Evolutionary conservation across 129 eudicot species (phyloP).

Genomic region (Ambrosia trifida): DNA sequence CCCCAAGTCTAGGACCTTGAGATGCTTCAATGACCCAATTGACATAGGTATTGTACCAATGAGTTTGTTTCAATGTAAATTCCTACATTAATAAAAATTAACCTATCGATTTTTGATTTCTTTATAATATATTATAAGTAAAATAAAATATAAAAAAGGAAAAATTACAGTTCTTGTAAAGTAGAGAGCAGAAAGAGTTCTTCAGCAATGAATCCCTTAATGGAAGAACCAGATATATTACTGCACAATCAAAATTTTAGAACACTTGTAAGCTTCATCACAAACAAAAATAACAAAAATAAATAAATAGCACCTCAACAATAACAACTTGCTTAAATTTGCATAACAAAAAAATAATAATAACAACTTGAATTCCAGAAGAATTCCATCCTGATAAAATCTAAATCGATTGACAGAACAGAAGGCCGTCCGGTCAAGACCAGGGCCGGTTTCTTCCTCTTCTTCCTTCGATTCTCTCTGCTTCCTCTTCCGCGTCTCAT

Average conservation of each 20-base stretch:
- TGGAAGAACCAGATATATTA: slow-evolving; percentile 73
- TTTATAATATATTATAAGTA: not conserved
- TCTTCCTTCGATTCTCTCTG: too few relatives aligned
- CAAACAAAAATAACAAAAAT: too few relatives aligned
- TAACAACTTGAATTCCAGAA: too few relatives aligned
- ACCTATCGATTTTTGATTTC: not conserved
- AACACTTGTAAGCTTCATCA: slow-evolving; percentile 24
- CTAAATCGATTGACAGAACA: too few relatives aligned
- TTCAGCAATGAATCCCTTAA: slow-evolving; percentile 80
- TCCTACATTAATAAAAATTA: slow-evolving; percentile 38
- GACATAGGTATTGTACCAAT: slow-evolving; percentile 83
- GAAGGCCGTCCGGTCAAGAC: too few relatives aligned
- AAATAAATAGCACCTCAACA: too few relatives aligned
- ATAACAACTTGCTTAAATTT: too few relatives aligned
- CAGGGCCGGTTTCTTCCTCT: too few relatives aligned
- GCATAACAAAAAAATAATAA: too few relatives aligned
- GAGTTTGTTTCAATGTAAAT: slow-evolving; percentile 71
- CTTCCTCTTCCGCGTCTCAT: too few relatives aligned
- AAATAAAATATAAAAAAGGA: slow-evolving; percentile 12
- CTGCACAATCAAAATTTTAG: slow-evolving; percentile 43
- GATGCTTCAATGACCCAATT: slow-evolving; percentile 69
- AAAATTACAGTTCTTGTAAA: slow-evolving; percentile 76
- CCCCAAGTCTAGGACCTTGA: slow-evolving; percentile 83
- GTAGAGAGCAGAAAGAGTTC: slow-evolving; percentile 59
- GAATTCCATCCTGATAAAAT: too few relatives aligned